These are phyloP conservation scores for Wickerhamiella sorbophila DNA, from an alignment of 805 yeast genomes.

Conservation along the genomic window DNA sequence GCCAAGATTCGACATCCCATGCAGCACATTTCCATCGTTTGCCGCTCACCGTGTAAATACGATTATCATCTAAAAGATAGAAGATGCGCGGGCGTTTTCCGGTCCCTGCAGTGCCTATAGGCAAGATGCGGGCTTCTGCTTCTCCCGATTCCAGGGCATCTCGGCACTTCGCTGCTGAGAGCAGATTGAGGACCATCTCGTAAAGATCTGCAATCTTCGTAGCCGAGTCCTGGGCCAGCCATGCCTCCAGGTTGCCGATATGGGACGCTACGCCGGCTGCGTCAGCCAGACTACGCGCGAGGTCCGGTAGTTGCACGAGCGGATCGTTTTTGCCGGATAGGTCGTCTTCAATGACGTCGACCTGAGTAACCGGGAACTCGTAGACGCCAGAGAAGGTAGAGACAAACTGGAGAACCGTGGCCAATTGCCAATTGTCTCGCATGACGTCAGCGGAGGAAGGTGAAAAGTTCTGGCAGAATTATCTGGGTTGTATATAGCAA, in stretches of 20 bases:
- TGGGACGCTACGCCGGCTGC: background rate
- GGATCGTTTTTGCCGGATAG: conserved; percentile 18
- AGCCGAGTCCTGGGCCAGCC: background rate
- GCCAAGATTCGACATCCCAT: conserved; percentile 22
- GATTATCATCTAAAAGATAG: conserved; percentile 25
- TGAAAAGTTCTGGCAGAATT: too few species aligned
- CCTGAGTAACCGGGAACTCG: background rate
- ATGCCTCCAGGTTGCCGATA: background rate
- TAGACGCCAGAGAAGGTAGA: background rate
- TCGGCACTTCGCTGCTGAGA: background rate
- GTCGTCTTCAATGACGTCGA: conserved; percentile 23
- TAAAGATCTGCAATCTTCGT: background rate
- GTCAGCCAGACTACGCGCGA: background rate
- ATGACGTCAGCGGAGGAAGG: background rate
- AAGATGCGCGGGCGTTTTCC: conserved; percentile 12
- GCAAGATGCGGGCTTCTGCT: background rate
- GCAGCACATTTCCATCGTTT: conserved; percentile 23
- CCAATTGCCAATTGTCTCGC: conserved; percentile 1
- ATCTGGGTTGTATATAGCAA: too few species aligned
- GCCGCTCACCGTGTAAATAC: conserved; percentile 21
- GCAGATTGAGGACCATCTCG: background rate
- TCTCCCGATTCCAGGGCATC: background rate
- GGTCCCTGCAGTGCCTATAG: background rate
- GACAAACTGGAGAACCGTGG: background rate
- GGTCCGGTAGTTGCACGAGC: conserved; percentile 8